These are phyloP conservation scores for Ilyonectria mors-panacis DNA, from an alignment of 2,329 filamentous ascomycete genomes.

Conservation along the genomic window DNA sequence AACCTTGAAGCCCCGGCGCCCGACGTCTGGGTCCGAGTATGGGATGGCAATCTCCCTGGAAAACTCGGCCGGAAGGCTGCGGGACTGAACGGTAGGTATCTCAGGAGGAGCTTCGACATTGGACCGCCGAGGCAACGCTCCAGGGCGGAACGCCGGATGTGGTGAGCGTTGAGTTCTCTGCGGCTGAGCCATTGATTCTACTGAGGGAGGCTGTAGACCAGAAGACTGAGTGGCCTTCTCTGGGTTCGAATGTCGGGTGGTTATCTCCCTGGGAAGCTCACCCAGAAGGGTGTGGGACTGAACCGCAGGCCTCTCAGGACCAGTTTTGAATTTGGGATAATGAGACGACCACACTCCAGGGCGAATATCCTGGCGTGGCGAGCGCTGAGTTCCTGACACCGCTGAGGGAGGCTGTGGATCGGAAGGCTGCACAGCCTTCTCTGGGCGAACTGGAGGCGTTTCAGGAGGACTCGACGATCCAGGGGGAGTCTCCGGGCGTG, in stretches of 20 bases:
- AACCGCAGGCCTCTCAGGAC: no score
- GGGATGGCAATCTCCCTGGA: conserved; percentile 29
- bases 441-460: conserved; percentile 13
- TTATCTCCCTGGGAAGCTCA: conserved; percentile 22
- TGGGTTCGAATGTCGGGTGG: conserved; percentile 29
- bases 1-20: conserved; percentile 42
- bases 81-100: not conserved
- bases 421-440: conserved; percentile 45
- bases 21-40: conserved; percentile 34
- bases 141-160: not conserved
- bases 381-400: not conserved
- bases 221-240: conserved; percentile 48
- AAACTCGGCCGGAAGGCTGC: not conserved
- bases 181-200: not conserved
- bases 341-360: not conserved
- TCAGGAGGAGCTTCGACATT: not conserved
- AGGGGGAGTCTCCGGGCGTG: not conserved
- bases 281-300: not conserved
- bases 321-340: not conserved
- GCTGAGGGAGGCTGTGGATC: conserved; percentile 9
- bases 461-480: not conserved
- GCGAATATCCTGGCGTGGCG: not conserved
- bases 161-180: not conserved
- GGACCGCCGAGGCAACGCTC: not conserved
- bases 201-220: conserved; percentile 13